Conservation (phyloP, 2,329 filamentous ascomycete species). For the Ascochyta rabiei region DNA sequence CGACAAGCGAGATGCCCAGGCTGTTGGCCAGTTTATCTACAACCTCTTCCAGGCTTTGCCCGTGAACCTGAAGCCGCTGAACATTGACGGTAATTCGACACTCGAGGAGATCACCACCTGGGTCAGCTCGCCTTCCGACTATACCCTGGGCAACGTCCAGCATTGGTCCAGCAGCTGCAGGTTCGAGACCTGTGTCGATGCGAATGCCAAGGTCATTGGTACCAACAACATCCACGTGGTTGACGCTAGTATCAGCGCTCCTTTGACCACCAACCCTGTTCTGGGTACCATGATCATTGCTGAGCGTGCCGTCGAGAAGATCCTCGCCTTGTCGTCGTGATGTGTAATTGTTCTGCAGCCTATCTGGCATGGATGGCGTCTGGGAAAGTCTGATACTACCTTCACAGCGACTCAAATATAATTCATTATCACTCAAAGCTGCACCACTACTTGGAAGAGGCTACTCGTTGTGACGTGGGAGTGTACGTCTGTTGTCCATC, state of each 20-base stretch:
- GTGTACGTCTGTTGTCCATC: neutral
- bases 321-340: conserved; percentile 40
- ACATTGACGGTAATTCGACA: conserved; percentile 55
- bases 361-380: neutral
- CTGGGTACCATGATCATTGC: conserved; percentile 62
- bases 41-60: conserved; percentile 57
- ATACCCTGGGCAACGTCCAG: conserved; percentile 58
- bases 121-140: conserved; percentile 56
- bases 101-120: conserved; percentile 57
- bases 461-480: neutral
- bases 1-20: conserved; percentile 55
- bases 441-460: neutral
- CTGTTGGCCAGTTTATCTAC: conserved; percentile 59
- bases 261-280: conserved; percentile 61
- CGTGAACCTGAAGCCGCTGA: conserved; percentile 54
- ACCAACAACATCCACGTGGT: conserved; percentile 60
- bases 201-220: conserved; percentile 54
- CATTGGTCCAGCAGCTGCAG: conserved; percentile 62
- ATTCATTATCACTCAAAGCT: neutral
- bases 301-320: conserved; percentile 59
- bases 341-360: neutral
- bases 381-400: neutral
- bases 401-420: neutral
- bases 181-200: conserved; percentile 58
- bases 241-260: conserved; percentile 57